A percentile compares a stretch with the other conserved stretches of the same genome.
These are phyloP conservation scores for Populus ilicifolia DNA, from an alignment of 345 rosid species.

Conservation along the genomic window DNA sequence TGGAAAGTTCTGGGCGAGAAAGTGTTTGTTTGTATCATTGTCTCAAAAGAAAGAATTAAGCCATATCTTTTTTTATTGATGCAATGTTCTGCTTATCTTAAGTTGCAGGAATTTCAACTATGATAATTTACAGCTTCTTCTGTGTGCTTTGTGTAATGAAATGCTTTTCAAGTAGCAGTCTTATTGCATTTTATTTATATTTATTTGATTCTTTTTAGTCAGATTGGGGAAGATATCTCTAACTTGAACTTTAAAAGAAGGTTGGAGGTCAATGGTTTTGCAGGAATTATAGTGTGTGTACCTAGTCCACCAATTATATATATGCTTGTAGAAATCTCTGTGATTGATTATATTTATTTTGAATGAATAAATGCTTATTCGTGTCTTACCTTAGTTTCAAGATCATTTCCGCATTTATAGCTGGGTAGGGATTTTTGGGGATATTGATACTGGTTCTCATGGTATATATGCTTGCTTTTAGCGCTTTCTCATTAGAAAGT, in stretches of 20 bases:
- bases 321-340: background rate
- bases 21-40: background rate
- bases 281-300: background rate
- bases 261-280: background rate
- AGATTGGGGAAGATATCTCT: background rate
- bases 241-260: background rate
- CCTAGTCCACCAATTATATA: background rate
- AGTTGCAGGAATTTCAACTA: background rate
- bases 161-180: background rate
- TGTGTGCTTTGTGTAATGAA: background rate
- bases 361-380: background rate
- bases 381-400: background rate
- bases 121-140: background rate
- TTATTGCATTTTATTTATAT: background rate
- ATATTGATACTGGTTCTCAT: background rate
- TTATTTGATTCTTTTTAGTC: background rate
- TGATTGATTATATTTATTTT: background rate
- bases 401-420: background rate
- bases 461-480: background rate
- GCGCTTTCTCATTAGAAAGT: background rate
- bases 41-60: background rate
- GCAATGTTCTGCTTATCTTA: background rate
- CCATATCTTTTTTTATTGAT: background rate
- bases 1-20: background rate
- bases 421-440: background rate